Evolutionary conservation across 306 rosid genomes (phyloP).

Genomic region (Hippophae tibetana): DNA sequence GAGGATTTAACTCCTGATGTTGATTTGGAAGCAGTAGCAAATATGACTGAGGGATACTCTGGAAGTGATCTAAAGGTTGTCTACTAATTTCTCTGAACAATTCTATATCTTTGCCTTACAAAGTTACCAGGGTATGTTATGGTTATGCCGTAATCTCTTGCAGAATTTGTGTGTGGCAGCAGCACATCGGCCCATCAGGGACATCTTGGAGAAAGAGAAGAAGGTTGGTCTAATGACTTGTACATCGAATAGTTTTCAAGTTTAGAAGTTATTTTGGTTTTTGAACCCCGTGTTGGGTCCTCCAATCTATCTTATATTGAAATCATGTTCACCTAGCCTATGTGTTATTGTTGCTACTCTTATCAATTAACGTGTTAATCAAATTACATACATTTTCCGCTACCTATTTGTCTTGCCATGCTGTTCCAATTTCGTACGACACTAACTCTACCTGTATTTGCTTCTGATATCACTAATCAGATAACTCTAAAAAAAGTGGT

Average conservation of each 20-base stretch:
- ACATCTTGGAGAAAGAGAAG: constrained; percentile 85
- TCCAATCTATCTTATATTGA: too few relatives aligned
- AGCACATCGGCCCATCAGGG: constrained; percentile 85
- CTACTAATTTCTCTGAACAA: not conserved
- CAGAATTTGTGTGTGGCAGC: constrained; percentile 90
- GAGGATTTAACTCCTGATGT: constrained; percentile 74
- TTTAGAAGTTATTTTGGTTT: not conserved
- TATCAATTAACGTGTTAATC: too few relatives aligned
- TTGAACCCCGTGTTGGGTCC: not conserved
- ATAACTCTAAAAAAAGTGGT: not conserved
- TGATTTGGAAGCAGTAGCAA: constrained; percentile 70
- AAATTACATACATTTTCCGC: too few relatives aligned
- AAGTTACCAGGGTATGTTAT: not conserved
- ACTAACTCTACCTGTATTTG: not conserved
- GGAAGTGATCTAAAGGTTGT: constrained; percentile 93
- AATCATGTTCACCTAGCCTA: too few relatives aligned
- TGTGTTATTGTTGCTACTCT: too few relatives aligned
- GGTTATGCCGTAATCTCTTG: constrained; percentile 17
- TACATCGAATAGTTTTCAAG: too few relatives aligned
- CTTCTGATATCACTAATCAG: not conserved
- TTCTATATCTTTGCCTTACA: not conserved
- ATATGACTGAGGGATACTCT: constrained; percentile 88
- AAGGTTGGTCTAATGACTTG: constrained; percentile 37
- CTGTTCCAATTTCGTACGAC: not conserved
- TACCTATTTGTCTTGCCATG: too few relatives aligned